These are phyloP conservation scores for Candida vartiovaarae DNA, from an alignment of 805 yeast species.

Conservation along the genomic window DNA sequence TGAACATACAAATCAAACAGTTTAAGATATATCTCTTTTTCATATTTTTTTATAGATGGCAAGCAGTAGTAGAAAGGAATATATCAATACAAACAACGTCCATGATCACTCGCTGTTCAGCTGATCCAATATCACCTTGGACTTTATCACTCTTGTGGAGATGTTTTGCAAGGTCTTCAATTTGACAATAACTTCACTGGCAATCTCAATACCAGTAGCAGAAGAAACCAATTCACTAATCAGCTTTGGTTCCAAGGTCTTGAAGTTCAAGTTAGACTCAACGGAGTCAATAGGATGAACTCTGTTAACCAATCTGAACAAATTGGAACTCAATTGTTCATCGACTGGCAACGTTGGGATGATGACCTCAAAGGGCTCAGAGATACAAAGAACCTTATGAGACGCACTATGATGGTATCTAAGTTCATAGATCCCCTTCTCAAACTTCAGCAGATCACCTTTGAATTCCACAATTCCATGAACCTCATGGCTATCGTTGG, in stretches of 20 bases:
- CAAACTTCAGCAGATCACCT: constrained; percentile 46
- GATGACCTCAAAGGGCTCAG: constrained; percentile 59
- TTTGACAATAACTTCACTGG: constrained; percentile 22
- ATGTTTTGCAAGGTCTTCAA: constrained; percentile 16
- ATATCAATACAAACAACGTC: too few relatives aligned
- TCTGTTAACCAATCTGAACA: constrained; percentile 22
- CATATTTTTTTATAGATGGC: neutral
- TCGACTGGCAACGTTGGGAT: constrained; percentile 31
- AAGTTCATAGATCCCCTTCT: constrained; percentile 66
- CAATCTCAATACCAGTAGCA: constrained; percentile 30
- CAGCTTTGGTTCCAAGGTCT: constrained; percentile 14
- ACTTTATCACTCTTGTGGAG: constrained; percentile 16
- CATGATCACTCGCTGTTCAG: constrained; percentile 8
- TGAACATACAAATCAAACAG: neutral
- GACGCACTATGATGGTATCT: constrained; percentile 61
- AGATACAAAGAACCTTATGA: constrained; percentile 62
- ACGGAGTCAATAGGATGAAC: constrained; percentile 12
- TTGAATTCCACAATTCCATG: constrained; percentile 45
- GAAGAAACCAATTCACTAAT: constrained; percentile 26
- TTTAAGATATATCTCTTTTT: neutral
- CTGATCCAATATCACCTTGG: constrained; percentile 20
- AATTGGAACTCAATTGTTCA: constrained; percentile 24
- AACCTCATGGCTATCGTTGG: constrained; percentile 15
- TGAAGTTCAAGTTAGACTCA: constrained; percentile 21
- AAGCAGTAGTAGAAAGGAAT: too few relatives aligned